phyloP scores from a whole-genome alignment of 345 rosid genomes.

The Corchorus olitorius region DNA sequence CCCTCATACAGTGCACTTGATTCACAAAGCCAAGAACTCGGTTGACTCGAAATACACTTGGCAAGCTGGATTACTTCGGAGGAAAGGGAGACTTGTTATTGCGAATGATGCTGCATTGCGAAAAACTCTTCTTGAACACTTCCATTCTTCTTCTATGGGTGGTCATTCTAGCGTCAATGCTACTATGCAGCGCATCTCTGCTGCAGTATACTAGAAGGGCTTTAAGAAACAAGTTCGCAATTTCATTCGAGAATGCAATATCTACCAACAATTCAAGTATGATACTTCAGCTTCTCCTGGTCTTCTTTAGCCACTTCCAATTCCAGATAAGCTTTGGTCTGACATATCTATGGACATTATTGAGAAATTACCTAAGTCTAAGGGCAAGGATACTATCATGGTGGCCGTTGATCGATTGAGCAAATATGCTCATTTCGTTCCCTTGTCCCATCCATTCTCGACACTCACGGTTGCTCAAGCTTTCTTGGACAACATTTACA shows the following conservation, averaged over 20 bases:
- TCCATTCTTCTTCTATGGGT: not conserved
- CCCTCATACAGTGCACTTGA: too few relatives aligned
- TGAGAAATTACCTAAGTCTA: too few relatives aligned
- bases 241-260: not conserved
- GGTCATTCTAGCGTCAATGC: not conserved
- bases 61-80: not conserved
- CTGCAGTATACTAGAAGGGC: not conserved
- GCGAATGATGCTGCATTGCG: not conserved
- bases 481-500: not conserved
- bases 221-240: not conserved
- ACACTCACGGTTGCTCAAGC: too few relatives aligned
- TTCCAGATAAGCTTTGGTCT: too few relatives aligned
- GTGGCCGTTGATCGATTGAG: too few relatives aligned
- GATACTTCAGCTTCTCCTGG: not conserved
- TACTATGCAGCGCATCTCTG: not conserved
- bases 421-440: too few relatives aligned
- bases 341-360: too few relatives aligned
- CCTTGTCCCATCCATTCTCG: too few relatives aligned
- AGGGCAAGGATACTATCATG: too few relatives aligned
- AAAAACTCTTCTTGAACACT: fast-evolving
- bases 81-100: not conserved
- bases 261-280: not conserved
- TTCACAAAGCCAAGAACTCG: too few relatives aligned
- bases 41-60: not conserved
- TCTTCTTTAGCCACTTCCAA: too few relatives aligned